Percentiles rank a stretch among this genome's conserved stretches.
phyloP scores from a whole-genome alignment of 2,329 filamentous ascomycete species.

The Aspergillus clavatus region DNA sequence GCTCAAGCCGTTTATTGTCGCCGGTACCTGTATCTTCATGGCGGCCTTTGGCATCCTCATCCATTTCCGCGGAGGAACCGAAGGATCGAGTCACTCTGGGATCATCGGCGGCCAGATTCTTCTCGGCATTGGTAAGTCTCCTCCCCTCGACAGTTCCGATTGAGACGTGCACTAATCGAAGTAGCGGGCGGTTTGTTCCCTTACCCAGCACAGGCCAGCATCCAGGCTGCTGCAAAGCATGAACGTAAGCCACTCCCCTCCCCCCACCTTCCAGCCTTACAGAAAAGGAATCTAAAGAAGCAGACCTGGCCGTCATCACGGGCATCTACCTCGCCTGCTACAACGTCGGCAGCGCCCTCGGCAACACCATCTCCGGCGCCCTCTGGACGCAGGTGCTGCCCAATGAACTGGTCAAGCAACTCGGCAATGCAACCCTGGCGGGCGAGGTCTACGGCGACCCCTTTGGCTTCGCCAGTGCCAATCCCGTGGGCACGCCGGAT shows the following conservation, averaged over 20 bases:
- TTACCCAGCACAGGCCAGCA: constrained; percentile 48
- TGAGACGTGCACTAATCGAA: neutral
- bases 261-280: neutral
- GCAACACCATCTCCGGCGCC: constrained; percentile 57
- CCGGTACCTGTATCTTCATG: constrained; percentile 56
- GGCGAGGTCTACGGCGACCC: constrained; percentile 40
- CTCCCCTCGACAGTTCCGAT: no score
- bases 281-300: no score
- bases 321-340: constrained; percentile 60
- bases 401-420: constrained; percentile 35
- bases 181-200: constrained; percentile 57
- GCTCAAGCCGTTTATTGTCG: constrained; percentile 60
- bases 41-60: constrained; percentile 64
- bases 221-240: constrained; percentile 49
- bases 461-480: constrained; percentile 32
- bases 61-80: constrained; percentile 54
- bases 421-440: constrained; percentile 41
- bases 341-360: constrained; percentile 58
- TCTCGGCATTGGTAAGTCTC: constrained; percentile 50
- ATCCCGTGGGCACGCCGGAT: constrained; percentile 43
- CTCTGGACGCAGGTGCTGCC: constrained; percentile 60
- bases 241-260: constrained; percentile 34
- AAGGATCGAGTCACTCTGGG: constrained; percentile 45
- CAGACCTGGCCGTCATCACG: constrained; percentile 59
- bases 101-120: constrained; percentile 60